Base-by-base conservation (phyloP, 768 basidiomycete genomes). In the Pleurotus ostreatus region DNA sequence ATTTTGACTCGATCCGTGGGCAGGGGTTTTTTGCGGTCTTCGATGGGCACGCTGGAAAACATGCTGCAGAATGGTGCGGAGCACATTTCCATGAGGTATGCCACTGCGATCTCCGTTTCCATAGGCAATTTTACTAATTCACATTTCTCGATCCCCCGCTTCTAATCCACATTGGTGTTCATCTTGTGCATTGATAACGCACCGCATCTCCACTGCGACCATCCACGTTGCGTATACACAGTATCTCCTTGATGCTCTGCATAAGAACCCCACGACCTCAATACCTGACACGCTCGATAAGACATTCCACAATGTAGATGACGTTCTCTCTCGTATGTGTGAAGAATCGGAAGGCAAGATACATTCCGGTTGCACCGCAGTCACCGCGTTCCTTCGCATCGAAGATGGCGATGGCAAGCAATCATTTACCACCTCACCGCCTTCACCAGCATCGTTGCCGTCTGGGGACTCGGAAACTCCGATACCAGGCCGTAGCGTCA, bases 31-130 rank as follows among this genome's bases (percentile, higher is more conserved):
- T 96, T 69, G 96, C 96, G 5, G 85, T 99, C 45, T 99, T 98
- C 64, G 97, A 99, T 64, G 97, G 97, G 2, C 97, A 99, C 68
- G 97, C 97, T 1, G 97, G 97, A 15, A 98, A 96, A 69, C 92
- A 98, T 65, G 95, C 96, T 34, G 97, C 97, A 23, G 97, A 99
- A 70, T 98, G 96, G 95, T 98, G 97, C 71, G 97, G 97, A 43
- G 78, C 81, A 63, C 86, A 98, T 69, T 99, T 99, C 72, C 94
- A 98, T 66, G 86, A 94, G 78, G 94, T 37, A n/a, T 11, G 12
- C 7, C 43, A 22, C 46, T 59, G 11, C 7, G n/a, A 34, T 34
- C 30, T 11, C 30, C 30, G 9, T 34, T 34, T 34, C 30, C 30
- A 34, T 11, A 30, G 9, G 30, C 30, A 2, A 34, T 34, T 11